Percentiles rank a stretch among this genome's conserved stretches.
phyloP scores from a whole-genome alignment of 1,139 yeast species.

The Suhomyces atakaporum region DNA sequence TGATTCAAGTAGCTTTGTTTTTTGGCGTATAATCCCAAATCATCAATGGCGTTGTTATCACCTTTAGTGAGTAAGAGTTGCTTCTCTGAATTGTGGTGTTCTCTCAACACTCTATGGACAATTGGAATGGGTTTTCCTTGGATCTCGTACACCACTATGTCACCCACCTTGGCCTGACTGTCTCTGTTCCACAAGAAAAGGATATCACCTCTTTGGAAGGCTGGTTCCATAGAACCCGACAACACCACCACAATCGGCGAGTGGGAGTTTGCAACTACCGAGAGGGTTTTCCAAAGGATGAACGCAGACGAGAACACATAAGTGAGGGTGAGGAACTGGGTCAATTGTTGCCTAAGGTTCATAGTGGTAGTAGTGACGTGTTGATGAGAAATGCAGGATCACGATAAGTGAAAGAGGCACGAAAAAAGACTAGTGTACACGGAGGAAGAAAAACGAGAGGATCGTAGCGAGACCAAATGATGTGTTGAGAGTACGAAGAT shows the following conservation, averaged over 20 bases:
- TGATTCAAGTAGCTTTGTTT: conserved; percentile 77
- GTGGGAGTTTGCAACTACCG: conserved; percentile 76
- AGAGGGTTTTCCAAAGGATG: conserved; percentile 86
- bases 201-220: conserved; percentile 97
- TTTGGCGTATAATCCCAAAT: conserved; percentile 78
- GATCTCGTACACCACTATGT: conserved; percentile 91
- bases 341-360: conserved; percentile 50
- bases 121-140: conserved; percentile 83
- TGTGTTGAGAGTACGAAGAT: too few species aligned
- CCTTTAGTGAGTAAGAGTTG: conserved; percentile 91
- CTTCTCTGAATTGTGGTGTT: conserved; percentile 59
- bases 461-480: too few species aligned
- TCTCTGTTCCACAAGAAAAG: conserved; percentile 89
- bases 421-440: too few species aligned
- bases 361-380: conserved; percentile 22
- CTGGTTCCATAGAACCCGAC: conserved; percentile 99
- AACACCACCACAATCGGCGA: conserved; percentile 96
- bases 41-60: conserved; percentile 93
- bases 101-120: conserved; percentile 91
- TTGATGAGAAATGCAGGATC: too few species aligned
- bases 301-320: conserved; percentile 86
- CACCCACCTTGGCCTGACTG: conserved; percentile 74
- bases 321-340: conserved; percentile 66
- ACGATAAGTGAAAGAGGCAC: too few species aligned
- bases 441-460: too few species aligned